Evolutionary conservation across 257 asterid species (phyloP), one percentile per base, ranked within the genome.

Genomic region (Capsicum rhomboideum): DNA sequence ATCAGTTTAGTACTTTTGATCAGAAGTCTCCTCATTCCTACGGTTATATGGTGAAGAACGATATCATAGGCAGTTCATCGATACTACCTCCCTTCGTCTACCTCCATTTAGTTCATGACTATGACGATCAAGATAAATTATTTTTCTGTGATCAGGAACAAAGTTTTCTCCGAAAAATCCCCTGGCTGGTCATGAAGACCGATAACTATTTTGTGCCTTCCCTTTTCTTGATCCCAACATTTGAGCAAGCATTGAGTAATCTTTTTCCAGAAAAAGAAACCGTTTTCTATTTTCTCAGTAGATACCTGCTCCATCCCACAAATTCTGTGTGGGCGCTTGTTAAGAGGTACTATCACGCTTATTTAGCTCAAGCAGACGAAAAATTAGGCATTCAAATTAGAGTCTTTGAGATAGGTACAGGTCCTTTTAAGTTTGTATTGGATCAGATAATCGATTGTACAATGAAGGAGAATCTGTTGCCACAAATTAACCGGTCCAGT

Each of bases 251-350:
- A 74, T 72, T 92, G 17, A 87, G 84, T 17, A 61, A 85, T 28
- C 91, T 94, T 23, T 94, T 94, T 69, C 97, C 98, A 0, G 91
- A 92, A 23, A 93, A 90, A 82, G 97, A 88, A 79, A 81, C 89
- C 2, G 93, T 94, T 21, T 94, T 96, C 85, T 98, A 94, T 85
- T 85, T 90, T 86, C 78, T 92, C 85, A 91, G 99, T 13, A 89
- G 93, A 77, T 96, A 94, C 68, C 87, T 94, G 26, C 87, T 96
- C 67, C 97, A 94, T 82, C 99, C 98, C 1, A 90, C 97, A 1
- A 93, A 96, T 80, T 56, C 89, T 0, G 96, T 94, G 16, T 91
- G 97, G 97, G 94, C 94, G 28, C 92, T 93, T 56, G 72, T 95
- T 10, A 87, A 84, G 64, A 79, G 95, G 88, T 95, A 92, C 84